Percentiles rank a stretch among this genome's conserved stretches.
These are phyloP conservation scores for Draba incana DNA, from an alignment of 345 rosid genomes.

Conservation along the genomic window DNA sequence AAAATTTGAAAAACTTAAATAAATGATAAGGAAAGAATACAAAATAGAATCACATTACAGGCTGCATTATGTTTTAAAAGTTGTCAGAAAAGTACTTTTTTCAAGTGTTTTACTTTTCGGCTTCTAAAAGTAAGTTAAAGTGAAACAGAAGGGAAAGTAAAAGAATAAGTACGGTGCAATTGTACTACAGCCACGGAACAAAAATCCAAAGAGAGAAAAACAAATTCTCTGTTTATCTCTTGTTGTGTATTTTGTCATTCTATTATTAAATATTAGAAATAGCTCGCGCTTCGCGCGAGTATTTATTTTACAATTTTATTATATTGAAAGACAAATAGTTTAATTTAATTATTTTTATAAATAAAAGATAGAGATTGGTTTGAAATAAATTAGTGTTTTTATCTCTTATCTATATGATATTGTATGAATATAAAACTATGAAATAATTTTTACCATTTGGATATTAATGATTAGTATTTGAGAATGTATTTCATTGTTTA, in stretches of 20 bases:
- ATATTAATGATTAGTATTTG: too few species aligned
- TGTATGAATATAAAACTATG: too few species aligned
- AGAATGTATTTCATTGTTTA: too few species aligned
- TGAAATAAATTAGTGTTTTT: too few species aligned
- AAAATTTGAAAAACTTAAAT: neutral
- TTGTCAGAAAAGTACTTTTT: constrained; percentile 2
- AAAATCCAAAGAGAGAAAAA: constrained; percentile 14
- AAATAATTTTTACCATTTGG: too few species aligned
- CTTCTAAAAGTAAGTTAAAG: constrained; percentile 7
- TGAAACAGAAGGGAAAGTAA: neutral
- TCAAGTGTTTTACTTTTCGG: neutral
- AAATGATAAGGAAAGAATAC: neutral
- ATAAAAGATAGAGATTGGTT: too few species aligned
- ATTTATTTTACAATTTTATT: too few species aligned
- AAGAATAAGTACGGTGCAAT: constrained; percentile 40
- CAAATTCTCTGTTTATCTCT: constrained; percentile 16
- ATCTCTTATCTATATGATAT: too few species aligned
- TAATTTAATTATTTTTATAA: too few species aligned
- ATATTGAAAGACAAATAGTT: too few species aligned
- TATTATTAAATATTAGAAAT: neutral
- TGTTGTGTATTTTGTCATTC: constrained; percentile 12
- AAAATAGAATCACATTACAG: constrained; percentile 9
- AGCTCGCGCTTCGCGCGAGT: too few species aligned
- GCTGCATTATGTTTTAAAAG: constrained; percentile 19
- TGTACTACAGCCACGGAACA: constrained; percentile 40